Evolutionary conservation across 2,329 filamentous ascomycete species (phyloP).

Genomic region (Alternaria alternata): DNA sequence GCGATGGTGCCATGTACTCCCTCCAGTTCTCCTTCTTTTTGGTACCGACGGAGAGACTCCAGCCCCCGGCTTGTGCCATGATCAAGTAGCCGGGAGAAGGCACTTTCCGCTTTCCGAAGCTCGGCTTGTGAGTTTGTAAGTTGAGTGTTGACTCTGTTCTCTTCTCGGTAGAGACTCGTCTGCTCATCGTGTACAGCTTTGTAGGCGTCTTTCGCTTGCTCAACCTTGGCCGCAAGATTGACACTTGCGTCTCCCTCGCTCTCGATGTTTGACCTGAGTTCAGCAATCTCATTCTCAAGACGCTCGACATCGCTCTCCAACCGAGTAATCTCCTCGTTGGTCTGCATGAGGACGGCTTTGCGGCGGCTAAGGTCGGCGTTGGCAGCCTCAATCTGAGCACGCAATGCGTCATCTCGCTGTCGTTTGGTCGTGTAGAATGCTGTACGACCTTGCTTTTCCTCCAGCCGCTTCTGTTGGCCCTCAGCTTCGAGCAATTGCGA

Average conservation of each 20-base stretch:
- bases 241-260: constrained; percentile 79
- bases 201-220: constrained; percentile 77
- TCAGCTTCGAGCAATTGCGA: constrained; percentile 79
- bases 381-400: constrained; percentile 80
- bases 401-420: constrained; percentile 85
- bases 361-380: constrained; percentile 78
- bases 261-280: constrained; percentile 75
- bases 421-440: constrained; percentile 87
- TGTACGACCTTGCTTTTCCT: constrained; percentile 90
- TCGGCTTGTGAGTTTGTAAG: constrained; percentile 79
- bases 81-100: constrained; percentile 86
- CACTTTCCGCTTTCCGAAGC: constrained; percentile 77
- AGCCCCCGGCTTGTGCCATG: constrained; percentile 85
- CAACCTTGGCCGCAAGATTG: constrained; percentile 75
- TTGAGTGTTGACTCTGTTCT: constrained; percentile 83
- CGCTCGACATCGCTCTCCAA: constrained; percentile 75
- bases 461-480: constrained; percentile 77
- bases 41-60: constrained; percentile 84
- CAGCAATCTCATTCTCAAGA: constrained; percentile 75
- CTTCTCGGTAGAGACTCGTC: constrained; percentile 86
- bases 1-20: constrained; percentile 93
- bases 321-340: constrained; percentile 79
- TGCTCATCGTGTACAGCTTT: constrained; percentile 85
- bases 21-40: constrained; percentile 77
- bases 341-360: constrained; percentile 84